Evolutionary conservation across 2,329 filamentous ascomycete species (phyloP).

Genomic region (Didymellaceae sp.): DNA sequence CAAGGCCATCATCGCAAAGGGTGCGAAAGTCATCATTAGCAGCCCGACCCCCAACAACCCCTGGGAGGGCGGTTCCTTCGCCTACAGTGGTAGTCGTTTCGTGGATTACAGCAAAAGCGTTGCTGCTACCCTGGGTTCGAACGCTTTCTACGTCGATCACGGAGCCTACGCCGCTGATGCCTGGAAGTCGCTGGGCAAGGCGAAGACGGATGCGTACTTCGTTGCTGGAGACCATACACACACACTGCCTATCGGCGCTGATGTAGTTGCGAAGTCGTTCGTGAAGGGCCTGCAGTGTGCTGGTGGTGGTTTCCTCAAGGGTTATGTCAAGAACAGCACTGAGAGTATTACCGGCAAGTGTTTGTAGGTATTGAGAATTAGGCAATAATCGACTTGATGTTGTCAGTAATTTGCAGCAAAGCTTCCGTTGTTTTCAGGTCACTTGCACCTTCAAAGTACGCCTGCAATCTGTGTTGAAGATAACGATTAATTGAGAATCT

Average conservation of each 20-base stretch:
- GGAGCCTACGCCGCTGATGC: constrained; percentile 63
- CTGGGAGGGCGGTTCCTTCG: constrained; percentile 64
- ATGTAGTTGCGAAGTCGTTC: constrained; percentile 63
- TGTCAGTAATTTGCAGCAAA: too few relatives aligned
- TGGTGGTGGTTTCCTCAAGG: constrained; percentile 52
- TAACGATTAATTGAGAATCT: too few relatives aligned
- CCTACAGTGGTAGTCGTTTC: constrained; percentile 59
- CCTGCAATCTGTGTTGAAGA: too few relatives aligned
- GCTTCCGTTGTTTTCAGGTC: too few relatives aligned
- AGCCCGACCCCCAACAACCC: constrained; percentile 68
- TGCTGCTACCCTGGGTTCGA: constrained; percentile 52
- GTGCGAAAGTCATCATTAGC: constrained; percentile 65
- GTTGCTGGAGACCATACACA: constrained; percentile 67
- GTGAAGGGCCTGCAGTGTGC: constrained; percentile 63
- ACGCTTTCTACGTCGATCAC: constrained; percentile 63
- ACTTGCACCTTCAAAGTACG: too few relatives aligned
- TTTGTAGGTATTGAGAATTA: constrained; percentile 20
- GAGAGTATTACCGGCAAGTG: constrained; percentile 39
- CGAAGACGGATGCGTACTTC: constrained; percentile 61
- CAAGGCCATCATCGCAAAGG: constrained; percentile 60
- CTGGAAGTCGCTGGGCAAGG: constrained; percentile 58
- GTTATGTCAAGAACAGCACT: constrained; percentile 47
- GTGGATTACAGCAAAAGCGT: constrained; percentile 62
- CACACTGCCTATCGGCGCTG: constrained; percentile 63
- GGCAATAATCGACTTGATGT: too few relatives aligned